Evolutionary conservation across 306 rosid genomes (phyloP).

Genomic region (Cercis canadensis): DNA sequence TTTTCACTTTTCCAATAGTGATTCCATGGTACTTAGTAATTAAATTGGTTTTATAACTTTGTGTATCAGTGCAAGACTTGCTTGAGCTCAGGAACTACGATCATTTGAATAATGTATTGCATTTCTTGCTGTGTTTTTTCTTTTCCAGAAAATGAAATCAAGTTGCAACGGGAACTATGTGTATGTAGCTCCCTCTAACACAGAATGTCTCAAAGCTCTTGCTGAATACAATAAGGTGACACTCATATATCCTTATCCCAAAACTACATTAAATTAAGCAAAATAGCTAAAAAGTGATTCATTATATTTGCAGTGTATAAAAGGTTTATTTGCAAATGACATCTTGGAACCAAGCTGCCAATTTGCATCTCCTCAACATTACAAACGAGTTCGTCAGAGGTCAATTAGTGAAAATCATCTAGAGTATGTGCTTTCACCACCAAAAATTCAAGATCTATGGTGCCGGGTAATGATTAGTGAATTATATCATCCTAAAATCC

Average conservation of each 20-base stretch:
- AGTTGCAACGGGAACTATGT: conserved; percentile 3
- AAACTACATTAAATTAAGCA: neutral
- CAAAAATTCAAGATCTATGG: conserved; percentile 17
- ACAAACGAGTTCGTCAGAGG: neutral
- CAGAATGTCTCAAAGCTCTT: conserved; percentile 11
- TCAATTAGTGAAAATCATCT: neutral
- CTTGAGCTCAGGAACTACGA: no score
- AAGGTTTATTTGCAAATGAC: neutral
- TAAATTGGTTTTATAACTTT: no score
- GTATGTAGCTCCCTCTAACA: neutral
- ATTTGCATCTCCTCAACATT: conserved; percentile 23
- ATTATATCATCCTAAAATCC: neutral
- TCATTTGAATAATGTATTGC: no score
- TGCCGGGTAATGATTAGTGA: conserved; percentile 40
- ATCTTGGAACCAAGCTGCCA: conserved; percentile 28
- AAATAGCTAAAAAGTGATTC: neutral
- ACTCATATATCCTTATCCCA: neutral
- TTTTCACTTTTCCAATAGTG: no score
- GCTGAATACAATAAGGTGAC: conserved; percentile 19
- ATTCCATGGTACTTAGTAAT: no score
- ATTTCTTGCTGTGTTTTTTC: no score
- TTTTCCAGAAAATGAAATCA: no score
- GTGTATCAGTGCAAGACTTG: no score
- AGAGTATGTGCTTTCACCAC: conserved; percentile 27
- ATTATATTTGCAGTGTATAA: conserved; percentile 8